Percentiles rank a stretch among this genome's conserved stretches.
Conservation (phyloP, 1,284 basidiomycete species). For the Schizopora paradoxa region DNA sequence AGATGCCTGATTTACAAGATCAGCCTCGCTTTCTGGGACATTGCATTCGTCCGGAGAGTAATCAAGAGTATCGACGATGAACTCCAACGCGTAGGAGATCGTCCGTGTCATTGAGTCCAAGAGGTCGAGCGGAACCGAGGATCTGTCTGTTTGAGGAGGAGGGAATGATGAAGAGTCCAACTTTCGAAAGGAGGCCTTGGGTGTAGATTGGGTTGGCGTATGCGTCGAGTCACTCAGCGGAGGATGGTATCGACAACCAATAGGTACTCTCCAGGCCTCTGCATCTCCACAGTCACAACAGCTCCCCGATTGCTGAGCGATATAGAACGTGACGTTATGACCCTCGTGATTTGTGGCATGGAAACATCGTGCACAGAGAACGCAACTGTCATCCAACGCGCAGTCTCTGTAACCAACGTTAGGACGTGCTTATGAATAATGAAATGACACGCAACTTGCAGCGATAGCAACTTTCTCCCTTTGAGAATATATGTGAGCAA, state of each 20-base stretch:
- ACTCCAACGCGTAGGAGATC: conserved; percentile 76
- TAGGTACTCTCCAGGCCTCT: conserved; percentile 72
- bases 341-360: conserved; percentile 75
- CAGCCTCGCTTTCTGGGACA: conserved; percentile 63
- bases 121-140: conserved; percentile 56
- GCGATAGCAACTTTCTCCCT: conserved; percentile 82
- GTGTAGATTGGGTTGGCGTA: conserved; percentile 26
- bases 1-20: conserved; percentile 67
- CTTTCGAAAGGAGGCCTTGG: conserved; percentile 32
- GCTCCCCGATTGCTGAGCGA: conserved; percentile 84
- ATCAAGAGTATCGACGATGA: conserved; percentile 81
- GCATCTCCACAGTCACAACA: conserved; percentile 92
- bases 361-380: conserved; percentile 85
- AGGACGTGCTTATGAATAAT: conserved; percentile 1
- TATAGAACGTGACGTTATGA: conserved; percentile 89
- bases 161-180: conserved; percentile 25
- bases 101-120: conserved; percentile 69
- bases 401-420: conserved; percentile 63
- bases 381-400: conserved; percentile 81
- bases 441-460: conserved; percentile 71
- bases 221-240: conserved; percentile 26
- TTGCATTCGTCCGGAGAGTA: conserved; percentile 77
- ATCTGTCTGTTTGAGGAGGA: conserved; percentile 35
- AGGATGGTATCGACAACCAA: conserved; percentile 70
- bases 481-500: conserved; percentile 75